Evolutionary conservation across 495 filamentous ascomycete genomes (phyloP).

Genomic region (Terfezia claveryi): DNA sequence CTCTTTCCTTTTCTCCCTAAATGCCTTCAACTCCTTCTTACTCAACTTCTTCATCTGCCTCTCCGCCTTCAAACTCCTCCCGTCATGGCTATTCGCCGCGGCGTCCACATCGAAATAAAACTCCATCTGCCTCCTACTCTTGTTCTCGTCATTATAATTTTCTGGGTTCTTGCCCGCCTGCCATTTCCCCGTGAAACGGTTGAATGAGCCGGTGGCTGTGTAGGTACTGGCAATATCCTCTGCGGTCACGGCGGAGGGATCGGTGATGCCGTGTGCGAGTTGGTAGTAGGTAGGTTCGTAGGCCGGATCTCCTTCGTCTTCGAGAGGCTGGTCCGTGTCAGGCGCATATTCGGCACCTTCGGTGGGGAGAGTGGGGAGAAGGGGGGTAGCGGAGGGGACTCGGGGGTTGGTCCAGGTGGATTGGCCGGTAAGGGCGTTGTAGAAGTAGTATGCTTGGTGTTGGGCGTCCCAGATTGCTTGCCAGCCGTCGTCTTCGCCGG

Average conservation of each 20-base stretch:
- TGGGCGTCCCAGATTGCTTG: conserved; percentile 58
- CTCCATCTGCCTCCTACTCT: conserved; percentile 70
- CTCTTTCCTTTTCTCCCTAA: conserved; percentile 43
- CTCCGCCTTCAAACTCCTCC: conserved; percentile 78
- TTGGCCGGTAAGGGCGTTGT: conserved; percentile 54
- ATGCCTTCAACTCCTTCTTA: conserved; percentile 58
- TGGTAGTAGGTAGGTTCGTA: conserved; percentile 4
- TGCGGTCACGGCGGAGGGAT: conserved; percentile 16
- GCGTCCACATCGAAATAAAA: conserved; percentile 97
- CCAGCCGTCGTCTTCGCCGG: conserved; percentile 67
- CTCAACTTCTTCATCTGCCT: conserved; percentile 66
- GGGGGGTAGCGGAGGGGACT: conserved; percentile 27
- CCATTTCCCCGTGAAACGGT: conserved; percentile 77
- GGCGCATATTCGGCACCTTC: not conserved
- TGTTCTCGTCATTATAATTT: conserved; percentile 70
- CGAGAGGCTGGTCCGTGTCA: not conserved
- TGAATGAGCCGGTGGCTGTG: conserved; percentile 52
- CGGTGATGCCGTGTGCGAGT: conserved; percentile 18
- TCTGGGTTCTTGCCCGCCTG: conserved; percentile 48
- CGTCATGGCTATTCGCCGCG: conserved; percentile 81
- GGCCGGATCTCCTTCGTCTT: not conserved
- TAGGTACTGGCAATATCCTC: conserved; percentile 31
- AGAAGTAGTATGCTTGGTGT: conserved; percentile 62
- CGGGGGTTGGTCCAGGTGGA: conserved; percentile 86
- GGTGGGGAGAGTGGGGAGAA: conserved; percentile 1